These are phyloP conservation scores for Papilionanthe hybrid DNA, from an alignment of 116 monocot genomes.

Conservation along the genomic window DNA sequence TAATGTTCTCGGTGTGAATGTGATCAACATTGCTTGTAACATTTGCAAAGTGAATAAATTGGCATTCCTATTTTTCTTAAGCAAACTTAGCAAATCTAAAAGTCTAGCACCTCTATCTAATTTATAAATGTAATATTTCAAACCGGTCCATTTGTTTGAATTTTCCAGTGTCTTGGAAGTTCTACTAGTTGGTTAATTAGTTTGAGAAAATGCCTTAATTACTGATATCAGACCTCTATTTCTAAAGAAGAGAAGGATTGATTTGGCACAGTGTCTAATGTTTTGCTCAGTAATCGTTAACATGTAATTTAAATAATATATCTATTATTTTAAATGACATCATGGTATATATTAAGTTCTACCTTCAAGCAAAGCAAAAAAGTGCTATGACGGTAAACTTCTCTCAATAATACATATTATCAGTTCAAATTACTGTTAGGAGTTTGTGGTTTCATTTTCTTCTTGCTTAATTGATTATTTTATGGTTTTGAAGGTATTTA, in stretches of 20 bases:
- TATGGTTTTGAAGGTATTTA: constrained; percentile 65
- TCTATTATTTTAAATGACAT: neutral
- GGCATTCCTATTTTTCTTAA: no score
- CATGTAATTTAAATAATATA: no score
- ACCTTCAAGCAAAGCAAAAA: neutral
- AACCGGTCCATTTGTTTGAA: neutral
- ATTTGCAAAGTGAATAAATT: no score
- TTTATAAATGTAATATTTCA: neutral
- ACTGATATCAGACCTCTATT: neutral
- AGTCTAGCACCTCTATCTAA: neutral
- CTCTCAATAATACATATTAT: neutral
- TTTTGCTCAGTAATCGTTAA: no score
- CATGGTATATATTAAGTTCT: neutral
- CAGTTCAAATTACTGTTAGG: neutral
- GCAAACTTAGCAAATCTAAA: neutral
- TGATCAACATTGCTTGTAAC: no score
- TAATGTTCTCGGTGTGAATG: no score
- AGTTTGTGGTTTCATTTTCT: neutral
- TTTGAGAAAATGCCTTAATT: neutral
- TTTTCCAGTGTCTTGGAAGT: neutral
- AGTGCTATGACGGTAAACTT: neutral
- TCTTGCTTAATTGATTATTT: no score
- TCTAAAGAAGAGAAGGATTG: no score
- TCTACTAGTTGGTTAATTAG: neutral
- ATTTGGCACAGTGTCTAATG: no score